phyloP scores from a whole-genome alignment of 768 basidiomycete species.

The Ephemerocybe angulata region DNA sequence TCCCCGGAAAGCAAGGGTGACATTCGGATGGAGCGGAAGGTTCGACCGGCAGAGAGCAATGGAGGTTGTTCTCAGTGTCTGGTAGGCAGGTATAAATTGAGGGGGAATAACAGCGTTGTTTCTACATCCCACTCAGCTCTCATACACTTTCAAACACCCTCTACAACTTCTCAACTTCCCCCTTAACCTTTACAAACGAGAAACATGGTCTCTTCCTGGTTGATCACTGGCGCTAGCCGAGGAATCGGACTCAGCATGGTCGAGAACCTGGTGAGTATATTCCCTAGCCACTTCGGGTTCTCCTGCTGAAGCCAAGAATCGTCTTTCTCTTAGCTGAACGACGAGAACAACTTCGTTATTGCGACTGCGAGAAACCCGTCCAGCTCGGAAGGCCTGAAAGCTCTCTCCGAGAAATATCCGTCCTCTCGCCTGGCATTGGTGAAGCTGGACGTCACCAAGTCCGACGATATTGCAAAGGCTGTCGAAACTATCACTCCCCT shows the following conservation, averaged over 20 bases:
- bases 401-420: constrained; percentile 7
- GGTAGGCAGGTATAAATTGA: too few species aligned
- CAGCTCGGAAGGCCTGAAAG: constrained; percentile 8
- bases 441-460: constrained; percentile 16
- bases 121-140: too few species aligned
- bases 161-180: too few species aligned
- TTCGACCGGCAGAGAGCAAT: too few species aligned
- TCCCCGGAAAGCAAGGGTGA: too few species aligned
- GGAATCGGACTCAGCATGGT: constrained; percentile 20
- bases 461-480: constrained; percentile 13
- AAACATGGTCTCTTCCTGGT: too few species aligned
- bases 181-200: too few species aligned
- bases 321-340: constrained; percentile 15
- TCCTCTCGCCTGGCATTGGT: constrained; percentile 13
- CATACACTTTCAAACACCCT: too few species aligned
- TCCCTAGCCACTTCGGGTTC: not conserved
- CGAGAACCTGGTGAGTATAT: constrained; percentile 13
- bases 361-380: constrained; percentile 17
- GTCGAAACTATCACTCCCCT: constrained; percentile 9
- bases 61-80: too few species aligned
- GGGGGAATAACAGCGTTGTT: too few species aligned
- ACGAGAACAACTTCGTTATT: constrained; percentile 20
- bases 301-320: not conserved
- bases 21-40: too few species aligned
- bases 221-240: constrained; percentile 24